phyloP scores from a whole-genome alignment of 192 early-diverging fungal species.

The Umbelopsis sp. region DNA sequence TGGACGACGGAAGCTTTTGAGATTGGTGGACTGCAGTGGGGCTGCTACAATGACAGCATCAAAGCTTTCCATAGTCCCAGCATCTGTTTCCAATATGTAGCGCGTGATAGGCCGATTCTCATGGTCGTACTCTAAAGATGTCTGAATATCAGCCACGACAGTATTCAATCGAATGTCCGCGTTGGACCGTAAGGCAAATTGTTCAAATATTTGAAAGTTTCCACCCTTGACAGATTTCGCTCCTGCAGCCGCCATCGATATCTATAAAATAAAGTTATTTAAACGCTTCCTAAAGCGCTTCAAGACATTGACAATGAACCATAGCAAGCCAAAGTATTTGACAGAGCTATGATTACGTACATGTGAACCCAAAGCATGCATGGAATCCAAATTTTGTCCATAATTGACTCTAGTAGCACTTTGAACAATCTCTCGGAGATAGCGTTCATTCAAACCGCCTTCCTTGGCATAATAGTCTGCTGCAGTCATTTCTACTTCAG shows the following conservation, averaged over 20 bases:
- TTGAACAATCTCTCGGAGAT: conserved; percentile 57
- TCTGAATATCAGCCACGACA: conserved; percentile 39
- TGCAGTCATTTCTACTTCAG: conserved; percentile 34
- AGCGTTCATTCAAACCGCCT: conserved; percentile 39
- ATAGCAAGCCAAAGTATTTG: too few species aligned
- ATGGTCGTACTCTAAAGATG: conserved; percentile 11
- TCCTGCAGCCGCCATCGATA: conserved; percentile 55
- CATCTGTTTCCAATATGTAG: conserved; percentile 39
- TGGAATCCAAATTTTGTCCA: conserved; percentile 55
- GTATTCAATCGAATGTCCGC: conserved; percentile 54
- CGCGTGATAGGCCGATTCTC: conserved; percentile 8
- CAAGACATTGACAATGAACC: too few species aligned
- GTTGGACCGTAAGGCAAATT: conserved; percentile 45
- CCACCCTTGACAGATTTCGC: conserved; percentile 53
- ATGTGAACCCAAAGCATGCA: conserved; percentile 60
- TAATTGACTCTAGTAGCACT: conserved; percentile 67
- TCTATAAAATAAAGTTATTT: neutral
- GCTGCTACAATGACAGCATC: conserved; percentile 65
- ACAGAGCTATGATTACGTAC: conserved; percentile 22
- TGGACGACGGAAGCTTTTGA: neutral
- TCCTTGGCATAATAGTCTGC: conserved; percentile 38
- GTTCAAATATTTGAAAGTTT: conserved; percentile 65
- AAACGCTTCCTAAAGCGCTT: too few species aligned
- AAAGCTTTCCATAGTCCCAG: conserved; percentile 48
- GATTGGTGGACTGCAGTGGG: conserved; percentile 38